Base-by-base conservation (phyloP, 495 filamentous ascomycete genomes). In the Symbiotaphrina buchneri region DNA sequence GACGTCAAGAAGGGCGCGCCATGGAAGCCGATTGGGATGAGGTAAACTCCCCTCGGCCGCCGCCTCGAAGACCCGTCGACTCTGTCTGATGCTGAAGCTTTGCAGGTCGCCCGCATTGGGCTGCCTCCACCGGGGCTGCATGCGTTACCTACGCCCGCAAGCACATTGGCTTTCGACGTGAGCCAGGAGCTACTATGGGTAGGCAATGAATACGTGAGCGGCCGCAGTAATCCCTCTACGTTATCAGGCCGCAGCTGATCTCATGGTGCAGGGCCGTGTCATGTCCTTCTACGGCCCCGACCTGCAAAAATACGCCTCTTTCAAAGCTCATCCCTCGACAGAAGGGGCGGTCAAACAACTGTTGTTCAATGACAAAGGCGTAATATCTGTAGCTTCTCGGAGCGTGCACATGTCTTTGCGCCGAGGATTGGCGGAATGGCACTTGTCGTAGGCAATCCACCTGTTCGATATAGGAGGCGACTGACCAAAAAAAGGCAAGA, bases 151-250 rank as follows among this genome's bases (percentile, higher is more conserved):
- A 68, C 73, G n/a, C 60, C 67, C 27, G 65, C 69, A 32, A 68
- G 71, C 4, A 66, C 78, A 6, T 53, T 91, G 38, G 74, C 79
- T 15, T 95, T 95, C 45, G 87, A 99, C 46, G 72, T 71, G 35
- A 58, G 64, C 26, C 71, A 85, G 46, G 87, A 95, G 49, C 64
- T 95, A 19, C 48, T 95, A 37, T 97, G 90, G 87, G 63, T 68
- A 6, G 87, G 87, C 8, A 85, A 82, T 50, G 76, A 83, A 55
- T 76, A 69, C 59, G 83, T 90, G 54, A 53, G 71, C 44, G 23
- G 18, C n/a, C 16, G n/a, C n/a, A 27, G 19, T 31, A 15, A 34
- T 8, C 10, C 19, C n/a, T 28, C 10, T 14, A 2, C 18, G 10
- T 10, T 3, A 17, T 19, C 1, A n/a, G 5, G 8, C 13, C 34